Base-by-base conservation (phyloP, 768 basidiomycete species). In the Termitomyces sp. region DNA sequence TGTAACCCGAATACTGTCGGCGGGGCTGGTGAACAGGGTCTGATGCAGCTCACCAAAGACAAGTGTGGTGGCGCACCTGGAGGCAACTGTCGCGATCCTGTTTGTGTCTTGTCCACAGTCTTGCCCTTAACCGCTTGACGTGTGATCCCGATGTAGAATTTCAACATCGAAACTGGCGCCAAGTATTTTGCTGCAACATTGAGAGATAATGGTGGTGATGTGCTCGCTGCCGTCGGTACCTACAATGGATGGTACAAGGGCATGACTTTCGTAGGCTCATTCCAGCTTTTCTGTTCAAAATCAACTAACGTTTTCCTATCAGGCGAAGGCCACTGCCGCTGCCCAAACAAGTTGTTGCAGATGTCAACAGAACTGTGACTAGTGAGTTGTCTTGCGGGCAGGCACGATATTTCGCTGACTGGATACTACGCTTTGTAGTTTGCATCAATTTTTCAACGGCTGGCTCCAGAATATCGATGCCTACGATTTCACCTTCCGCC, bases 341-440 rank as follows among this genome's bases (percentile, higher is more conserved):
- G 79, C 74, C 11, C 51, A 73, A 48, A 71, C 76, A 1, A 34
- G 65, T 47, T 89, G 88, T 74, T 89, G 86, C 71, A 72, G 68
- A 44, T 87, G 87, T 69, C 91, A 92, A 75, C 86, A 91, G 68
- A 94, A 94, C 74, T 76, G 91, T 47, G 92, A 93, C 73, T 95
- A 95, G 89, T 88, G 65, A 63, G 87, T 76, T 32, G 53, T 34
- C 52, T 52, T 53, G 8, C 34, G 38, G 9, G 19, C 16, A n/a
- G 12, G 5, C 21, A 38, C 14, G n/a, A 14, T 35, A 38, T 4
- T 23, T n/a, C 14, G 1, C 32, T 53, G 6, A 64, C 23, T 46
- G 52, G 61, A 41, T 57, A 44, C 23, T 27, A 35, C 31, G 25
- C 48, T 38, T 54, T 54, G 4, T 60, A 90, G 88, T 69, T 65